A percentile compares a stretch with the other conserved stretches of the same genome.
phyloP scores from a whole-genome alignment of 1,284 basidiomycete genomes.

The Apiotrichum domesticum region DNA sequence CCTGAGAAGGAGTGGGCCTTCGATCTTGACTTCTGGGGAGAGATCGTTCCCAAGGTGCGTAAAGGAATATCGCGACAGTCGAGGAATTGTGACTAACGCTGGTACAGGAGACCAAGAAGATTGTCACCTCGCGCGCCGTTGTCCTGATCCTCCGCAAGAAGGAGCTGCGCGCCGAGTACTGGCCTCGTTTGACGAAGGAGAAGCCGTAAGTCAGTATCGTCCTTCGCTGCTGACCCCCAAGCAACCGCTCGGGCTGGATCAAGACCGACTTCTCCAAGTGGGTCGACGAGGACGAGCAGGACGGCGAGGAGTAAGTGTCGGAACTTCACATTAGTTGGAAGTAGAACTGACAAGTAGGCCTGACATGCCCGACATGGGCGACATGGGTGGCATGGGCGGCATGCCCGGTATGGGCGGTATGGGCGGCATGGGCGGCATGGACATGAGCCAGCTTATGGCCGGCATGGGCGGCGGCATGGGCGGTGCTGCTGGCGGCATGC shows the following conservation, averaged over 20 bases:
- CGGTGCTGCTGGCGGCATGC: too few species aligned
- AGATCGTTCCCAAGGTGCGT: constrained; percentile 66
- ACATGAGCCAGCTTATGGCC: constrained; percentile 37
- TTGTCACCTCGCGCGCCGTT: constrained; percentile 59
- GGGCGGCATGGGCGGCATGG: constrained; percentile 38
- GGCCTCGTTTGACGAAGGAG: constrained; percentile 83
- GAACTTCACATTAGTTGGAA: background rate
- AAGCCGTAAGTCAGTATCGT: constrained; percentile 49
- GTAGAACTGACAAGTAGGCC: background rate
- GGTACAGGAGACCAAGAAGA: constrained; percentile 59
- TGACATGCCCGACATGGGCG: constrained; percentile 3
- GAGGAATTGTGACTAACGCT: background rate
- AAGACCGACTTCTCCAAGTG: constrained; percentile 87
- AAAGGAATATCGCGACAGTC: too few species aligned
- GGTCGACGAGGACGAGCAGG: constrained; percentile 94
- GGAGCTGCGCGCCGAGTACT: constrained; percentile 66
- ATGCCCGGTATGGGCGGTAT: constrained; percentile 14
- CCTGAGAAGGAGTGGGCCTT: constrained; percentile 65
- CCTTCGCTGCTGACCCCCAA: background rate
- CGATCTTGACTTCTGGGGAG: constrained; percentile 63
- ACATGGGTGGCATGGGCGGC: constrained; percentile 8
- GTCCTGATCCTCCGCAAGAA: constrained; percentile 71
- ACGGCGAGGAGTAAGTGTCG: constrained; percentile 49
- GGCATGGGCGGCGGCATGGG: constrained; percentile 18
- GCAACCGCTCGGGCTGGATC: constrained; percentile 61